Percentiles rank a stretch among this genome's conserved stretches.
phyloP scores from a whole-genome alignment of 2,329 filamentous ascomycete genomes.

The Mollisia scopiformis region DNA sequence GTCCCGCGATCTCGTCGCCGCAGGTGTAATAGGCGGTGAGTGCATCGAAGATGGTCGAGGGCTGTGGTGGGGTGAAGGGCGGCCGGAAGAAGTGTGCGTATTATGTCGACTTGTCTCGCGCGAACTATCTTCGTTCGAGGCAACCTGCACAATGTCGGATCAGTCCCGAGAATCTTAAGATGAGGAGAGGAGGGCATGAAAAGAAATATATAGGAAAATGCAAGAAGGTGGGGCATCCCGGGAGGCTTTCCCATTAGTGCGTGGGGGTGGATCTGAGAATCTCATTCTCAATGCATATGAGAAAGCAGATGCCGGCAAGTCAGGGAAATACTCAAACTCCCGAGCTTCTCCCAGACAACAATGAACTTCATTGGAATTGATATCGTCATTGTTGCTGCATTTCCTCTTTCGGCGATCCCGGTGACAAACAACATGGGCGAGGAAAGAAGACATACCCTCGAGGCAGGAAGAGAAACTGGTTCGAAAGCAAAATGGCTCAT shows the following conservation, averaged over 20 bases:
- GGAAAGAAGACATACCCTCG: conserved; percentile 65
- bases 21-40: conserved; percentile 87
- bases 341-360: conserved; percentile 7
- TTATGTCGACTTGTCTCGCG: conserved; percentile 64
- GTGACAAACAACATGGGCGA: conserved; percentile 1
- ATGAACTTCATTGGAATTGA: background rate
- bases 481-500: conserved; percentile 90
- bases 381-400: conserved; percentile 1
- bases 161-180: conserved; percentile 17
- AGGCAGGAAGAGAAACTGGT: conserved; percentile 83
- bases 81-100: conserved; percentile 66
- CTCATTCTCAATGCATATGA: conserved; percentile 19
- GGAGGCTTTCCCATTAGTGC: conserved; percentile 17
- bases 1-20: conserved; percentile 69
- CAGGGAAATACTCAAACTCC: conserved; percentile 13
- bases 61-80: conserved; percentile 68
- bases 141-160: conserved; percentile 47
- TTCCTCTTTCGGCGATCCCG: conserved; percentile 9
- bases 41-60: conserved; percentile 74
- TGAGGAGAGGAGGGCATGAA: conserved; percentile 18
- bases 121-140: conserved; percentile 60
- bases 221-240: conserved; percentile 25
- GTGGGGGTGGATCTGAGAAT: conserved; percentile 30
- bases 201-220: conserved; percentile 21
- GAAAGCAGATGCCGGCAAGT: conserved; percentile 17